Evolutionary conservation across 768 basidiomycete species (phyloP), one percentile per base, ranked within the genome.

Genomic region (Mrakia blollopis): DNA sequence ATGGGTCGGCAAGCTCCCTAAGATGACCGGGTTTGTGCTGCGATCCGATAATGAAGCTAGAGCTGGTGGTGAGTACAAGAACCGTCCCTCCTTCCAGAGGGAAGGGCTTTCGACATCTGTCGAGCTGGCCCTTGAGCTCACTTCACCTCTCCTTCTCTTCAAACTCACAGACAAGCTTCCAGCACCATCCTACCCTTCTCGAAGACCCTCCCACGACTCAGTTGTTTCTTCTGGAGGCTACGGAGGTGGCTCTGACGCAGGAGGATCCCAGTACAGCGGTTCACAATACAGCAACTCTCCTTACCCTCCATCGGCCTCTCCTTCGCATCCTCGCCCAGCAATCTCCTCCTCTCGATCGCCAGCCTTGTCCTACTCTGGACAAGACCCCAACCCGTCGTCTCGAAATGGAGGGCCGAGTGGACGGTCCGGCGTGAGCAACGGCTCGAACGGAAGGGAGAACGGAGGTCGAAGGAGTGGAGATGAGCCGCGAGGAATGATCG

Each of bases 21-120:
- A 80, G 69, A 79, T 85, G 71, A 80, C 83, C 75, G 82, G 77
- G 11, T 72, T 70, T 39, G n/a, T 39, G 0, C 21, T 39, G 23
- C 16, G 35, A 44, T 16, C 37, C 37, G 39, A 39, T 3, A 3
- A 8, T 3, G 65, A 68, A 1, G 23, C 35, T 13, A 39, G 65
- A 23, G 23, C 65, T 16, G 35, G 35, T 23, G 65, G 65, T 68
- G 65, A 68, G 65, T n/a, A 3, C 44, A 13, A 11, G 44, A n/a
- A 14, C 44, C 44, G 10, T 44, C 44, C 10, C 11, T 39, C 6
- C 10, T 41, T 63, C 13, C 62, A 8, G 4, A 23, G 25, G 25
- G 25, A 3, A n/a, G 62, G 35, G 21, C 18, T 1, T 32, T 21
- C 3, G 18, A 16, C 35, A 10, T 25, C 39, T 18, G 0, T 35